Evolutionary conservation across 169 alveolate genomes (phyloP).

Genomic region (Cryptosporidium xiaoi): DNA sequence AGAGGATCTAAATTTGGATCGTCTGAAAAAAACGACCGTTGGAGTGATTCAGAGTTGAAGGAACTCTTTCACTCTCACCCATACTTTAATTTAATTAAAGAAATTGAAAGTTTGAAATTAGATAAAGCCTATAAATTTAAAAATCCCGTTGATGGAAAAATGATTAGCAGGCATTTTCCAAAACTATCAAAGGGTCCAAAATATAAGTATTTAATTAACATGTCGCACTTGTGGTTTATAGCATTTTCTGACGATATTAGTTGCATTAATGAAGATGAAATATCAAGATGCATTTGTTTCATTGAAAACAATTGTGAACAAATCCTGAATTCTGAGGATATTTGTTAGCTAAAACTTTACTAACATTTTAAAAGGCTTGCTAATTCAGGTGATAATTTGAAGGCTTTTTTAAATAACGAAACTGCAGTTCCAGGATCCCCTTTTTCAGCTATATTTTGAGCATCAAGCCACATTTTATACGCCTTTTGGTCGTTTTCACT

Average conservation of each 20-base stretch:
- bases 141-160: conserved; percentile 35
- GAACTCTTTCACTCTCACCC: conserved; percentile 10
- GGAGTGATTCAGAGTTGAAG: conserved; percentile 35
- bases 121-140: conserved; percentile 15
- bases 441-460: conserved; percentile 27
- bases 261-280: not conserved
- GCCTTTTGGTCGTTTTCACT: conserved; percentile 42
- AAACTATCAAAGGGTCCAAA: conserved; percentile 57
- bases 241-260: conserved; percentile 41
- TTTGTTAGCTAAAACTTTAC: too few relatives aligned
- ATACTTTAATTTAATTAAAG: conserved; percentile 8
- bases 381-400: conserved; percentile 58
- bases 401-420: conserved; percentile 16
- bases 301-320: not conserved
- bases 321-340: not conserved
- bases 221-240: conserved; percentile 26
- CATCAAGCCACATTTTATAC: conserved; percentile 49
- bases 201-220: conserved; percentile 25
- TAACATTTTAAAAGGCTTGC: conserved; percentile 43
- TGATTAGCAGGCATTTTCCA: conserved; percentile 21
- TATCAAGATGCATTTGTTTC: conserved; percentile 22
- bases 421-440: conserved; percentile 39
- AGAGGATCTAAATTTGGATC: not conserved
- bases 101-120: conserved; percentile 15
- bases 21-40: not conserved